Conservation (phyloP, 2,329 filamentous ascomycete genomes). For the Aspergillus sp. region DNA sequence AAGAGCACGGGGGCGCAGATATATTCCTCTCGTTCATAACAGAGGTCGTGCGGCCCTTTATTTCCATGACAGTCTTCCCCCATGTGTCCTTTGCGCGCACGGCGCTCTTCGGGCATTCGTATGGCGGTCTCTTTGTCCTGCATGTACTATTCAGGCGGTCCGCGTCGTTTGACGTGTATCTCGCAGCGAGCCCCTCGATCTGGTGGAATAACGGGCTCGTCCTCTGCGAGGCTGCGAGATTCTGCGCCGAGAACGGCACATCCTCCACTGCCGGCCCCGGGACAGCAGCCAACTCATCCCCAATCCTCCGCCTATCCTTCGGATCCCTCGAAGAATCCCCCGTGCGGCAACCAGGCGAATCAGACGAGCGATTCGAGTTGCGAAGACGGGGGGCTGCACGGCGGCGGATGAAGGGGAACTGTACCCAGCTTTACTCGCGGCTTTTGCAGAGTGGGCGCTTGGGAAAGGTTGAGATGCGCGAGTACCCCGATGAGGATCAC, state of each 20-base stretch:
- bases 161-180: conserved; percentile 49
- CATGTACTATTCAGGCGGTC: conserved; percentile 50
- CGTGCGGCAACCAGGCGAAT: conserved; percentile 32
- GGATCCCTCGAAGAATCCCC: conserved; percentile 42
- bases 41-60: conserved; percentile 41
- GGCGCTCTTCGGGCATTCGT: conserved; percentile 56
- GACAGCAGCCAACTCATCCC: not conserved
- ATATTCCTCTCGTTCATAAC: conserved; percentile 52
- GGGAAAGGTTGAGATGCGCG: conserved; percentile 20
- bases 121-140: conserved; percentile 54
- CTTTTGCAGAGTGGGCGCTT: conserved; percentile 23
- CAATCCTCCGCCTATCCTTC: conserved; percentile 39
- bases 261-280: not conserved
- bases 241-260: conserved; percentile 25
- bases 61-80: conserved; percentile 34
- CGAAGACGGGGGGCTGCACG: conserved; percentile 21
- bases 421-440: conserved; percentile 25
- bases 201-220: conserved; percentile 55
- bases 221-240: conserved; percentile 34
- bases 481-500: conserved; percentile 39
- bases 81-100: conserved; percentile 41
- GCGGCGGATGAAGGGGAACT: conserved; percentile 34
- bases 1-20: conserved; percentile 49
- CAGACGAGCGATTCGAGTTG: conserved; percentile 35
- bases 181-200: conserved; percentile 53